Base-by-base conservation (phyloP, 139 green algal species). In the Chlorella sorokiniana region DNA sequence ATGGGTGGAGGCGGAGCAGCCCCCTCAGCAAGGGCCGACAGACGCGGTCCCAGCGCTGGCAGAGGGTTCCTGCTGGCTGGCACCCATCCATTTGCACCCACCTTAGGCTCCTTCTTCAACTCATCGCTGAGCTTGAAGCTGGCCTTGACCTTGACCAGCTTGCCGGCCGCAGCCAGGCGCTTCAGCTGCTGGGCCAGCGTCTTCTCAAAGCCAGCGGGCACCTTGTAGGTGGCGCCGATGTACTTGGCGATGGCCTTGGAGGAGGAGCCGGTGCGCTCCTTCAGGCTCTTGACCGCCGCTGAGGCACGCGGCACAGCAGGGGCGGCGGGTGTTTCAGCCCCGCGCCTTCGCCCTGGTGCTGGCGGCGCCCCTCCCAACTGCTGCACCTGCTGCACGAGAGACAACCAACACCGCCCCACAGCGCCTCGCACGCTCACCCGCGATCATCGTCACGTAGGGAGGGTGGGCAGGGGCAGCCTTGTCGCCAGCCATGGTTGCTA, bases 211-310 rank as follows among this genome's bases (percentile, higher is more conserved):
- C 82, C 87, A 51, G 72, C 73, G 11, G 83, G 76, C 29, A 87
- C 44, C 75, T 86, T 87, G 89, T 94, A 90, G 80, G 91, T 94
- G 56, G 78, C 76, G n/a, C 84, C 87, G 45, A 97, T 87, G 76
- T 84, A 90, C 93, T 97, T 97, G 82, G 86, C 90, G 72, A 97
- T 96, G 69, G 94, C 94, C 9, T 79, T 81, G 42, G 87, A 37
- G 45, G 79, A 91, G 29, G 90, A 95, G 64, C 94, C 94, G 31
- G 74, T 89, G 37, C 91, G 86, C 83, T 97, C 93, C 85, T 97
- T 96, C 45, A 97, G 90, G 11, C 79, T 64, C 45, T 84, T 64
- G 76, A 97, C 90, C 41, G 93, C 94, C 67, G 91, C 92, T 20
- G n/a, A n/a, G n/a, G n/a, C n/a, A n/a, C n/a, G n/a, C n/a, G n/a